Conservation (phyloP, 306 rosid genomes). For the Rosa lucieae region DNA sequence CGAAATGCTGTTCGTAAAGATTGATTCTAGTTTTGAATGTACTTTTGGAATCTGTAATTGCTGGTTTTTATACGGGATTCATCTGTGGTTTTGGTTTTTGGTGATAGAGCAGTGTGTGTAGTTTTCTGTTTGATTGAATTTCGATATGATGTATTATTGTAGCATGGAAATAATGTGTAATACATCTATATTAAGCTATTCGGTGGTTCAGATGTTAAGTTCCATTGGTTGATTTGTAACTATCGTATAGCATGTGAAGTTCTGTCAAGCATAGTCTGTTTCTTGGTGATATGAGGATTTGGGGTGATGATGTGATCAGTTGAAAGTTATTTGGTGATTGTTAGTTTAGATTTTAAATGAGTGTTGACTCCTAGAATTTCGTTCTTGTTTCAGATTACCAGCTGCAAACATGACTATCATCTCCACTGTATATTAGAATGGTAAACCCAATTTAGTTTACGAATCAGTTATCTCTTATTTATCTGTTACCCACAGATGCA, state of each 20-base stretch:
- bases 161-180: not conserved
- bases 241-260: not conserved
- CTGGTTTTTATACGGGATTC: too few species aligned
- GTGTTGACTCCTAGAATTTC: constrained; percentile 9
- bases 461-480: not conserved
- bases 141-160: not conserved
- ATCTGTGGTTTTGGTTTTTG: not conserved
- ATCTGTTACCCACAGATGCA: not conserved
- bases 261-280: not conserved
- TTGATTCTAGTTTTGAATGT: too few species aligned
- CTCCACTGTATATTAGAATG: constrained; percentile 96
- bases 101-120: too few species aligned
- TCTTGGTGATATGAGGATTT: not conserved
- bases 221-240: not conserved
- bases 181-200: too few species aligned
- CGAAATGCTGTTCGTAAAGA: not conserved
- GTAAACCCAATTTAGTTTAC: constrained; percentile 37
- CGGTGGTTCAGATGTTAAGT: not conserved
- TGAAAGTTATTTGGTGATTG: not conserved
- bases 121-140: too few species aligned
- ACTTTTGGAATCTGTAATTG: too few species aligned
- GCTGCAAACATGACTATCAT: constrained; percentile 95
- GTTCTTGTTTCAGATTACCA: constrained; percentile 63
- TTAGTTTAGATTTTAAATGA: not conserved
- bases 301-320: not conserved